A percentile compares a stretch with the other conserved stretches of the same genome.
Conservation (phyloP, 2,329 filamentous ascomycete genomes). For the Hypoxylon sp. region DNA sequence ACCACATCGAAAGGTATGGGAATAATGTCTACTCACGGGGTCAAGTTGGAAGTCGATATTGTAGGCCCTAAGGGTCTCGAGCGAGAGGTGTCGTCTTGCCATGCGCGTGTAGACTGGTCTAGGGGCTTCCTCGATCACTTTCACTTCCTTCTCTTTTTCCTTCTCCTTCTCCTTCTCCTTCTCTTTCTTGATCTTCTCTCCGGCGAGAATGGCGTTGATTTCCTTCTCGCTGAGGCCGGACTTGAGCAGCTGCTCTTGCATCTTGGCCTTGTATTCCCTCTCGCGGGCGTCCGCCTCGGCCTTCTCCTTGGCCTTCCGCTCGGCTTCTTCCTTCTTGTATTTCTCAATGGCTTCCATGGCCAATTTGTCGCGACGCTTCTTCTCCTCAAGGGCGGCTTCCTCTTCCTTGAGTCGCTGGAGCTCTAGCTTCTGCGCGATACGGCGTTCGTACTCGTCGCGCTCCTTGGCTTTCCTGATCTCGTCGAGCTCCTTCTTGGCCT, state of each 20-base stretch:
- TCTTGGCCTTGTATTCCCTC: conserved; percentile 65
- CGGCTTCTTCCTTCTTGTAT: conserved; percentile 63
- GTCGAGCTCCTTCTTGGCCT: conserved; percentile 53
- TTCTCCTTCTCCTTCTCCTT: conserved; percentile 54
- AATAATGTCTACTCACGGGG: conserved; percentile 58
- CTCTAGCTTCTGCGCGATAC: conserved; percentile 66
- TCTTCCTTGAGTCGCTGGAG: conserved; percentile 62
- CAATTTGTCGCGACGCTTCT: conserved; percentile 59
- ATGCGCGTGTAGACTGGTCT: conserved; percentile 73
- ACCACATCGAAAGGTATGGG: background rate
- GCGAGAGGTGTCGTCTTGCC: conserved; percentile 70
- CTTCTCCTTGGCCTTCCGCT: conserved; percentile 61
- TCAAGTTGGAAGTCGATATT: conserved; percentile 71
- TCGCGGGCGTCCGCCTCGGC: conserved; percentile 64
- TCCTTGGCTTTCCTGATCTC: conserved; percentile 58
- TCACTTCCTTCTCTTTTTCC: conserved; percentile 49
- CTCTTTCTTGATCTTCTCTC: conserved; percentile 63
- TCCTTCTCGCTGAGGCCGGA: conserved; percentile 70
- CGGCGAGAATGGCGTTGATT: conserved; percentile 67
- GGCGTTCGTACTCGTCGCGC: conserved; percentile 62
- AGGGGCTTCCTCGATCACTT: conserved; percentile 32
- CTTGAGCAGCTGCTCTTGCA: conserved; percentile 69
- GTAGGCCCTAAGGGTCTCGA: conserved; percentile 70
- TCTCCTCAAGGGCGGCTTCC: conserved; percentile 59
- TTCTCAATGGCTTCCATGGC: conserved; percentile 64